Evolutionary conservation across 2,329 filamentous ascomycete genomes (phyloP), one percentile per base, ranked within the genome.

Genomic region (Grosmannia huntii): DNA sequence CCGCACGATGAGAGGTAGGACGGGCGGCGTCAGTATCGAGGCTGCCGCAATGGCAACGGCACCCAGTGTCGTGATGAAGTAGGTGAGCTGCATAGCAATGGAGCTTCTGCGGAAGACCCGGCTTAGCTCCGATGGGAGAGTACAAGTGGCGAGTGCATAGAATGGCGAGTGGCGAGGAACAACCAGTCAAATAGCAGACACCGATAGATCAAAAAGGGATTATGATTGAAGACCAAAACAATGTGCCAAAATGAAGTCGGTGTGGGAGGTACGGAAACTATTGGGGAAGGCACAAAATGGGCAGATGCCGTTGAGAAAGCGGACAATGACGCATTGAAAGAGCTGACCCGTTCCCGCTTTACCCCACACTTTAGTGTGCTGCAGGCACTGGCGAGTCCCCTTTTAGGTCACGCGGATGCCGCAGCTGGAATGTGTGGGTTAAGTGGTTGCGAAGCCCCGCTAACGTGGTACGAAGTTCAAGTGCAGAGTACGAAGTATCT

Each of bases 1-100:
- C 49, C 81, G 75, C 28, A 84, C 81, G 58, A 79, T 73, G 58
- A 84, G 69, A 10, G 81, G 81, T 48, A 84, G 65, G 9, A 82
- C 79, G 3, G 79, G 77, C 7, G 81, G 80, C 2, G 75, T 80
- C 51, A 83, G 71, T 5, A 72, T 76, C 36, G 79, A 82, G 53
- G 77, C 78, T 63, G 72, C 64, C 62, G 70, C 72, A 51, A 71
- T 57, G 60, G 68, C 68, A 62, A 66, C 68, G 59, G 25, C 36
- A 52, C 54, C 53, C 52, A 63, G 56, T 31, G 55, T 48, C 36
- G 61, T 51, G 25, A 62, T 31, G 36, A 61, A 36, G 12, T 46
- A 23, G 36, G 10, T 25, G n/a, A 62, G 50, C 5, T 59, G 56
- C 62, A 63, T 63, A 28, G 31, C 56, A 10, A 41, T 5, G 16